phyloP scores from a whole-genome alignment of 2,329 filamentous ascomycete species.

The Knufia petricola region DNA sequence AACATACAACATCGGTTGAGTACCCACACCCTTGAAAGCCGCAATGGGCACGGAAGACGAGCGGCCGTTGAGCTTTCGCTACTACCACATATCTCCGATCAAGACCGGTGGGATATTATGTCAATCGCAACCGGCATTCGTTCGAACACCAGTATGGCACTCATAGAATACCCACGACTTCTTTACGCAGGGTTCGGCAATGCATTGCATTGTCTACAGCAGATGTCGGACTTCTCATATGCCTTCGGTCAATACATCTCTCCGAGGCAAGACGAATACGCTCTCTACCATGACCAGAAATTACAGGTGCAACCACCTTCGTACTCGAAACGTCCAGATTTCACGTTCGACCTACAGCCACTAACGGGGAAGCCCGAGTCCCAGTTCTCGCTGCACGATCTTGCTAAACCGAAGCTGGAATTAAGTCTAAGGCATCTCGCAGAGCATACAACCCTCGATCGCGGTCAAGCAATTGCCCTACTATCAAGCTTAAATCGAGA shows the following conservation, averaged over 20 bases:
- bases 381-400: constrained; percentile 8
- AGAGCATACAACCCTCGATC: constrained; percentile 17
- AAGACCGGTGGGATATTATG: constrained; percentile 19
- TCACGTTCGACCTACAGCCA: constrained; percentile 20
- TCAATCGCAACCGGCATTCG: constrained; percentile 19
- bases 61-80: constrained; percentile 18
- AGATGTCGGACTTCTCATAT: constrained; percentile 34
- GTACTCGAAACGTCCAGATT: constrained; percentile 17
- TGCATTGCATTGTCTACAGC: constrained; percentile 47
- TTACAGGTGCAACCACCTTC: constrained; percentile 17
- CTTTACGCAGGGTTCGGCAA: constrained; percentile 50
- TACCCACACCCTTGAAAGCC: constrained; percentile 19
- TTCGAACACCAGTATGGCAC: constrained; percentile 18
- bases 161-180: constrained; percentile 55
- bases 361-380: constrained; percentile 11
- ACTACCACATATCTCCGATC: constrained; percentile 12
- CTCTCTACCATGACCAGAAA: constrained; percentile 1
- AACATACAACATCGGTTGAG: constrained; percentile 19
- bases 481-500: constrained; percentile 43
- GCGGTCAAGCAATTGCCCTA: constrained; percentile 41
- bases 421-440: constrained; percentile 12
- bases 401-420: constrained; percentile 11
- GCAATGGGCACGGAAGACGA: constrained; percentile 11
- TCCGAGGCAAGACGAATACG: constrained; percentile 7
- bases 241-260: constrained; percentile 21